Evolutionary conservation across 2,329 filamentous ascomycete species (phyloP).

Genomic region (Fusarium globosum): DNA sequence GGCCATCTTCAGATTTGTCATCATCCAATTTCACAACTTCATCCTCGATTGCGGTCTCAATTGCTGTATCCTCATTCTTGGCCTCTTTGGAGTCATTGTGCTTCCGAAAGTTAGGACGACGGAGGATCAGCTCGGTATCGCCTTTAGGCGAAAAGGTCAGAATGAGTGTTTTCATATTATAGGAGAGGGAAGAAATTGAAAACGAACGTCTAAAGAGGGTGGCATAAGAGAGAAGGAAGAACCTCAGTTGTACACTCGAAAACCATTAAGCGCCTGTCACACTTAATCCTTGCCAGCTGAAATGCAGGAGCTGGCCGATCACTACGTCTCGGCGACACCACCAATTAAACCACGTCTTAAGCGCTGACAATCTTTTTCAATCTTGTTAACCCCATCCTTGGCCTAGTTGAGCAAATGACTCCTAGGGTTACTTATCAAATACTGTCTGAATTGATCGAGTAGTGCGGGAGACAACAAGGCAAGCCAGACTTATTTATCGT

Average conservation of each 20-base stretch:
- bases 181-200: neutral
- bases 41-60: neutral
- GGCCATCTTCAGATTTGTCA: neutral
- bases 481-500: too few species aligned
- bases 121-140: neutral
- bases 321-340: neutral
- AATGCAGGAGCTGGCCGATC: neutral
- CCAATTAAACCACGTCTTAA: neutral
- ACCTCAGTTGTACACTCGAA: neutral
- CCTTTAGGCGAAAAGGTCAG: neutral
- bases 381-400: neutral
- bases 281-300: neutral
- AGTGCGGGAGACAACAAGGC: too few species aligned
- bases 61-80: neutral
- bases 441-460: too few species aligned
- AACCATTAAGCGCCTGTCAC: neutral
- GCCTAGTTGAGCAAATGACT: too few species aligned
- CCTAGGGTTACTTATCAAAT: too few species aligned
- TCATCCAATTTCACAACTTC: neutral
- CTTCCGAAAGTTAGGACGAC: neutral
- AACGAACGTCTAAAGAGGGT: rapidly evolving
- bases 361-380: neutral
- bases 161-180: neutral
- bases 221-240: neutral
- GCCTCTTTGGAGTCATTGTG: neutral